These are phyloP conservation scores for Cudoniella acicularis DNA, from an alignment of 495 filamentous ascomycete genomes.

Conservation along the genomic window DNA sequence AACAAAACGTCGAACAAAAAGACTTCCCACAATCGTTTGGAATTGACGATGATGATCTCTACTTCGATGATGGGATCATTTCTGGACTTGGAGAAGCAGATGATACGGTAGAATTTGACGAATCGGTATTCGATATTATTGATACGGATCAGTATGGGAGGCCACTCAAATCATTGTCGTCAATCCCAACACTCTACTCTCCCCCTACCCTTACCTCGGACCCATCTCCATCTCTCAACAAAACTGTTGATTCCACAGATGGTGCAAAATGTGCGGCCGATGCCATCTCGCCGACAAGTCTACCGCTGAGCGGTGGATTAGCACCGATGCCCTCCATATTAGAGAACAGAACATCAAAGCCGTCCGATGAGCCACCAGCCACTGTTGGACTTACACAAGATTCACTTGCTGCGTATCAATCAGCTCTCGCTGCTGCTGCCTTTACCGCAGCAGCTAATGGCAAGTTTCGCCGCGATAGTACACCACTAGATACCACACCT, in stretches of 20 bases:
- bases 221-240: constrained; percentile 10
- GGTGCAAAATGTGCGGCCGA: background rate
- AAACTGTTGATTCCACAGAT: background rate
- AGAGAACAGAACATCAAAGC: background rate
- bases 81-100: constrained; percentile 44
- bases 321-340: constrained; percentile 8
- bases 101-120: constrained; percentile 58
- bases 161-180: constrained; percentile 49
- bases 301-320: background rate
- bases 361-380: background rate
- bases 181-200: constrained; percentile 21
- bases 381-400: constrained; percentile 39
- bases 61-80: constrained; percentile 78
- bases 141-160: constrained; percentile 53
- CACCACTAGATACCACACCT: constrained; percentile 26
- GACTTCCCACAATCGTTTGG: constrained; percentile 21
- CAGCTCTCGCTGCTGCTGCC: constrained; percentile 75
- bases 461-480: constrained; percentile 56
- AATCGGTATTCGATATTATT: constrained; percentile 73
- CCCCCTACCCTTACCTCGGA: constrained; percentile 18
- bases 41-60: constrained; percentile 67
- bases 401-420: constrained; percentile 68
- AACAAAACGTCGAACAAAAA: no score
- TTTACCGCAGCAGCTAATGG: constrained; percentile 68
- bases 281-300: background rate